Conservation (phyloP, 305 asterid species). For the Fraxinus baroniana region DNA sequence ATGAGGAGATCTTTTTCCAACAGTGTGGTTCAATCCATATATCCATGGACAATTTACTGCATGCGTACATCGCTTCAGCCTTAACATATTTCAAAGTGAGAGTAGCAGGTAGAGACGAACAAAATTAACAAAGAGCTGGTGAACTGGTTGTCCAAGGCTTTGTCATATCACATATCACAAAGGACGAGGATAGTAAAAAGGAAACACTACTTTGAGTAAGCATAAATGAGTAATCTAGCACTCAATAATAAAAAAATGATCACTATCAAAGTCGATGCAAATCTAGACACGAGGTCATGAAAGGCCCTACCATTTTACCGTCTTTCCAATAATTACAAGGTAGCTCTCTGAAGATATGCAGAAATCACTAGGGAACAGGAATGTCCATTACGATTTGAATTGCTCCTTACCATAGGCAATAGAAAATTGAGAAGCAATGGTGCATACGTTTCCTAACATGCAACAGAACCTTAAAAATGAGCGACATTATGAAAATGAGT, state of each 20-base stretch:
- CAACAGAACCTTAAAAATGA: background rate
- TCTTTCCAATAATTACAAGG: background rate
- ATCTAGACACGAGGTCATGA: background rate
- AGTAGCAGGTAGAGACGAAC: background rate
- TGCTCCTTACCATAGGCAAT: background rate
- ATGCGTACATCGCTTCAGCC: background rate
- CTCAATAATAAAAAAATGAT: background rate
- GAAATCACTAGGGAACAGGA: background rate
- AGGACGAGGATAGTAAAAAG: background rate
- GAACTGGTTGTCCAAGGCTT: slow-evolving; percentile 13
- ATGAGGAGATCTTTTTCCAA: background rate
- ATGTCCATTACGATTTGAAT: background rate
- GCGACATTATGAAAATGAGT: background rate
- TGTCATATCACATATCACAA: background rate
- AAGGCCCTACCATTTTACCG: background rate
- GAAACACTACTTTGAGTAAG: background rate
- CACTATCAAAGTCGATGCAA: background rate
- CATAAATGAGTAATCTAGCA: background rate
- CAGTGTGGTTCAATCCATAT: background rate
- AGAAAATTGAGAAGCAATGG: background rate
- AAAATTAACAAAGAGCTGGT: slow-evolving; percentile 16
- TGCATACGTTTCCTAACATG: background rate
- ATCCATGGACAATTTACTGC: slow-evolving; percentile 6
- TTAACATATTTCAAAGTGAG: slow-evolving; percentile 1
- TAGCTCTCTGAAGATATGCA: background rate